These are phyloP conservation scores for Collybiopsis confluens DNA, from an alignment of 768 basidiomycete species.

Conservation along the genomic window DNA sequence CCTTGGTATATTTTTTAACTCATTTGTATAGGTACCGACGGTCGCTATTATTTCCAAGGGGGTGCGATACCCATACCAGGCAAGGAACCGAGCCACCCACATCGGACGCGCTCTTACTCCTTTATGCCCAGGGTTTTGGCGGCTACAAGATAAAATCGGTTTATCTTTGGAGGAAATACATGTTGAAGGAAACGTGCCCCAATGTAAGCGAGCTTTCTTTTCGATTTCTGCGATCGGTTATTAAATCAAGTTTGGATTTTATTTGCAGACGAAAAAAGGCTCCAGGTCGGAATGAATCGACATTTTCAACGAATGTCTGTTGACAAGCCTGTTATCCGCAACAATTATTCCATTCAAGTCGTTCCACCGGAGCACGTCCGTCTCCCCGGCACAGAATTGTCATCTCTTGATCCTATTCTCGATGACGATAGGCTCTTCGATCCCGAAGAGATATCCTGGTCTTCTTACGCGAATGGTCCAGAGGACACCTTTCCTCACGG, in stretches of 20 bases:
- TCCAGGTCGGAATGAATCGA: slow-evolving; percentile 60
- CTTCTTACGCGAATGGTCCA: slow-evolving; percentile 46
- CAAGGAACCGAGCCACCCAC: slow-evolving; percentile 18
- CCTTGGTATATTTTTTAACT: too few species aligned
- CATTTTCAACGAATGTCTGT: slow-evolving; percentile 66
- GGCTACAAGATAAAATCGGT: slow-evolving; percentile 73
- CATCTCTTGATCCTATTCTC: slow-evolving; percentile 11
- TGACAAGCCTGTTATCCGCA: slow-evolving; percentile 66
- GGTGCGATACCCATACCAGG: slow-evolving; percentile 66
- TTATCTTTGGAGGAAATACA: slow-evolving; percentile 71
- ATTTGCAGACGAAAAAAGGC: slow-evolving; percentile 38
- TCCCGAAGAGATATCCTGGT: slow-evolving; percentile 67
- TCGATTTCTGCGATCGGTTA: background rate
- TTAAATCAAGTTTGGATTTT: too few species aligned
- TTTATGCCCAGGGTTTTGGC: slow-evolving; percentile 67
- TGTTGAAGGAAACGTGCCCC: slow-evolving; percentile 65
- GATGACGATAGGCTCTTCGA: slow-evolving; percentile 33
- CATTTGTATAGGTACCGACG: slow-evolving; percentile 46
- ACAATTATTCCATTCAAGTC: slow-evolving; percentile 56
- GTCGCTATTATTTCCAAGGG: slow-evolving; percentile 70
- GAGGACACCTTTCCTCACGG: slow-evolving; percentile 42
- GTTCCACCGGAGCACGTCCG: slow-evolving; percentile 24
- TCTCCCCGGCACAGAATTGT: slow-evolving; percentile 8
- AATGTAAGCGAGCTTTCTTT: slow-evolving; percentile 42
- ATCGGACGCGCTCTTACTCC: background rate